A percentile compares a stretch with the other conserved stretches of the same genome.
Conservation (phyloP, 139 green algal species). For the Dunaliella primolecta region DNA sequence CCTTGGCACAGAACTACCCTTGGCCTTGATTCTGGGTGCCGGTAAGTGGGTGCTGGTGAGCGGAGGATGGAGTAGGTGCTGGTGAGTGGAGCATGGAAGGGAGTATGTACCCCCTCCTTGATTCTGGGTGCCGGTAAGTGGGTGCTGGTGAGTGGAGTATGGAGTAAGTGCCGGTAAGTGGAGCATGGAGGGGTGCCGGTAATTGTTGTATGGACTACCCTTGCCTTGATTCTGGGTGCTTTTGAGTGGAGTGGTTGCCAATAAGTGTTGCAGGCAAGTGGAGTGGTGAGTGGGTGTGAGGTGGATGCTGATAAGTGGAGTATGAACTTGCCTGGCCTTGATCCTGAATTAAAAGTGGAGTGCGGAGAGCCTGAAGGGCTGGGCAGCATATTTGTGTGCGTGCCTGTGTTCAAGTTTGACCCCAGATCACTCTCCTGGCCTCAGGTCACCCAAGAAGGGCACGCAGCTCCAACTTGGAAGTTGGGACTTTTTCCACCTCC, state of each 20-base stretch:
- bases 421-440: too few relatives aligned
- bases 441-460: too few relatives aligned
- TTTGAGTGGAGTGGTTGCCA: background rate
- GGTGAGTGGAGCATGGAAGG: background rate
- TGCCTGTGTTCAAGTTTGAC: too few relatives aligned
- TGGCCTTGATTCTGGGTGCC: constrained; percentile 52
- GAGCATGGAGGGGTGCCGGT: background rate
- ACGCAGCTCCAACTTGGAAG: too few relatives aligned
- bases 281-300: too few relatives aligned
- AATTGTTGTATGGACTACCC: constrained; percentile 43
- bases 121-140: constrained; percentile 60
- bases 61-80: constrained; percentile 39
- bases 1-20: constrained; percentile 49
- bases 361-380: too few relatives aligned
- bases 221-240: constrained; percentile 54
- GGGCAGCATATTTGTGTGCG: too few relatives aligned
- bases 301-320: too few relatives aligned
- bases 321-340: too few relatives aligned
- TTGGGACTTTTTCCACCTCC: too few relatives aligned
- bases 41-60: constrained; percentile 51
- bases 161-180: background rate
- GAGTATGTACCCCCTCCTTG: constrained; percentile 15
- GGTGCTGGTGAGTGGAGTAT: constrained; percentile 21
- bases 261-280: too few relatives aligned
- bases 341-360: too few relatives aligned